Conservation (phyloP, 2,329 filamentous ascomycete genomes). For the Aurifilum marmelostoma region DNA sequence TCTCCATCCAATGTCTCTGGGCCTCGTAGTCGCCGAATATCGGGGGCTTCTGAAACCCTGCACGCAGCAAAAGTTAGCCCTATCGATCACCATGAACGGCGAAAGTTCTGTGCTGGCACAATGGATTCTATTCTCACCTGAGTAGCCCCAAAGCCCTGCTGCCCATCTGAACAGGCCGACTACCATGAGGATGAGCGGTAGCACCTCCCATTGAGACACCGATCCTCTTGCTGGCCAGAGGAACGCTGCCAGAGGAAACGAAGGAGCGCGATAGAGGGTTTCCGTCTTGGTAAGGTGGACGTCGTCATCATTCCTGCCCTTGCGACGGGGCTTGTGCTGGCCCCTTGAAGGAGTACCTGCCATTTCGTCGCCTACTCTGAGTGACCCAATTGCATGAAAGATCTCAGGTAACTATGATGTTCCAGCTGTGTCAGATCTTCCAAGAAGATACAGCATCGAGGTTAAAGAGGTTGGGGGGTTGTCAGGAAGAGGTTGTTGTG, state of each 20-base stretch:
- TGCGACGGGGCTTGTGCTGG: constrained; percentile 64
- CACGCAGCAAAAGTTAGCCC: not conserved
- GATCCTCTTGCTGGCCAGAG: constrained; percentile 88
- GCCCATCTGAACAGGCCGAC: constrained; percentile 94
- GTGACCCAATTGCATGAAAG: not conserved
- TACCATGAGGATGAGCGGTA: constrained; percentile 86
- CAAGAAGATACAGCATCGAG: not conserved
- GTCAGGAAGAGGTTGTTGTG: constrained; percentile 1
- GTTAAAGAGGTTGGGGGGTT: constrained; percentile 2
- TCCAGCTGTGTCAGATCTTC: not conserved
- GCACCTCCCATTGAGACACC: constrained; percentile 86
- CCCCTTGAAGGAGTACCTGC: constrained; percentile 50
- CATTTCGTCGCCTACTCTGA: constrained; percentile 42
- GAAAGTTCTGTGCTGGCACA: not conserved
- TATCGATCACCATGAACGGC: not conserved
- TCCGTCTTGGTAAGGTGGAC: constrained; percentile 42
- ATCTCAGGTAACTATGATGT: not conserved
- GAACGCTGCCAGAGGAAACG: constrained; percentile 91
- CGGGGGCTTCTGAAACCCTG: constrained; percentile 78
- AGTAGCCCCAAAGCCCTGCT: constrained; percentile 92
- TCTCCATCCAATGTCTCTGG: constrained; percentile 98
- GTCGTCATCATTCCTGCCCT: constrained; percentile 52
- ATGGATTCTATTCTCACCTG: constrained; percentile 59
- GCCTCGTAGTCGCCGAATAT: constrained; percentile 98
- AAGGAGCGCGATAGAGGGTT: constrained; percentile 61